Base-by-base conservation (phyloP, 2,329 filamentous ascomycete genomes). In the Penicillium sp. region DNA sequence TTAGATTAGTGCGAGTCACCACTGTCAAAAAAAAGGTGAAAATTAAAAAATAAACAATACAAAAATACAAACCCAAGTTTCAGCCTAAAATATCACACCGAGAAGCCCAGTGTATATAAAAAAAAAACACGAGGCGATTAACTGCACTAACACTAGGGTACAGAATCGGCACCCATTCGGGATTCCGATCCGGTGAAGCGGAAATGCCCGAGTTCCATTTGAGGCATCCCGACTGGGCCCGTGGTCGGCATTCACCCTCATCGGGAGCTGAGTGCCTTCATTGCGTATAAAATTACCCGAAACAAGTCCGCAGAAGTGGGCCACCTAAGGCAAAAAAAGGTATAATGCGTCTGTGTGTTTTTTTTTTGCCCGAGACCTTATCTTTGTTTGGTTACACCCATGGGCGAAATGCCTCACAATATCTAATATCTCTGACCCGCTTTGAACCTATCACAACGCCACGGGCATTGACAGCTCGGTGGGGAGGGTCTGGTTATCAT, bases 151-250 rank as follows among this genome's bases (percentile, higher is more conserved):
- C 55, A 57, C 57, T 60, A 54, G 60, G 59, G 57, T 40, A 43
- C 27, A 33, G 55, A 60, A 59, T 44, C 63, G 64, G 63, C 53
- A 58, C 39, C 9, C 43, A 25, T 43, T 65, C 64, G 65, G 65
- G 59, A 67, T 66, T 55, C 53, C 46, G 53, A 55, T 58, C 62
- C 65, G 65, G 58, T 56, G 51, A 48, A 60, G 62, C 63, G 62
- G 60, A 55, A 65, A 56, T 51, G 51, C 62, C 61, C 64, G 61
- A 60, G 48, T 23, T 15, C 40, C 44, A 39, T 19, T 19, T 5
- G n/a, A 61, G 53, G 55, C 36, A 62, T 65, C 64, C 64, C 63
- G 64, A 65, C 11, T 19, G 34, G 43, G 49, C 51, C 60, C 58
- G 58, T 51, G 34, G 45, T 57, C 62, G 61, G 58, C 54, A 27